Percentiles rank a stretch among this genome's conserved stretches.
These are phyloP conservation scores for Fusarium piperis DNA, from an alignment of 2,329 filamentous ascomycete species.

Conservation along the genomic window DNA sequence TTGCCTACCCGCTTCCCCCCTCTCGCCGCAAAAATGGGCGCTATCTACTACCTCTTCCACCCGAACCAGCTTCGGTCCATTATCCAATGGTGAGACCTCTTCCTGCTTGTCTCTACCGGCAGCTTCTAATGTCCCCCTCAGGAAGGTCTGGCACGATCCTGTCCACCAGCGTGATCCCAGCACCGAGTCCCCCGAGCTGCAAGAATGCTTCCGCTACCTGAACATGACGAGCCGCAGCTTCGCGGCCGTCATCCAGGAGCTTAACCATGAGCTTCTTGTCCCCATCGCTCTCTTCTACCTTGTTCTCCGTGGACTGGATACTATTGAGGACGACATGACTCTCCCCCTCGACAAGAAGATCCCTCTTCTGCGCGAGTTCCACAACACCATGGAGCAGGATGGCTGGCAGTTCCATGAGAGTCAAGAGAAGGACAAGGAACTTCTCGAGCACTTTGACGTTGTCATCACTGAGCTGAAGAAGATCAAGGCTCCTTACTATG, in stretches of 20 bases:
- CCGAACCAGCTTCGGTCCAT: conserved; percentile 82
- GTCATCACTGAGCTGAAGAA: conserved; percentile 88
- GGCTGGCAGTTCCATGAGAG: conserved; percentile 92
- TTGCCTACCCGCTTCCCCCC: conserved; percentile 7
- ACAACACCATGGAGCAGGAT: conserved; percentile 79
- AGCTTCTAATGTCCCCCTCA: conserved; percentile 49
- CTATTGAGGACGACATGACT: conserved; percentile 99
- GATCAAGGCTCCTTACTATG: conserved; percentile 84
- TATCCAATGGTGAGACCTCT: conserved; percentile 79
- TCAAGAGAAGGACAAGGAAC: conserved; percentile 92
- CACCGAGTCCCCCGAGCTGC: conserved; percentile 78
- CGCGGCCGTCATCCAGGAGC: conserved; percentile 90
- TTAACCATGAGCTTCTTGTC: conserved; percentile 92
- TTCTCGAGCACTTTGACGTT: conserved; percentile 91
- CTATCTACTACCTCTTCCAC: conserved; percentile 79
- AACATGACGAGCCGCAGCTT: conserved; percentile 93
- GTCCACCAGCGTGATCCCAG: conserved; percentile 83
- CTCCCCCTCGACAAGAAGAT: conserved; percentile 84
- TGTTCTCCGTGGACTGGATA: conserved; percentile 89
- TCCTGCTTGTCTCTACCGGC: not conserved
- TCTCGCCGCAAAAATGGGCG: conserved; percentile 60
- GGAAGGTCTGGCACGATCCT: conserved; percentile 97
- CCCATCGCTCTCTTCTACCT: conserved; percentile 94
- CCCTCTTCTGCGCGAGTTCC: conserved; percentile 84
- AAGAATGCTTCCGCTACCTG: conserved; percentile 87